Evolutionary conservation across 2,329 filamentous ascomycete species (phyloP).

Genomic region (Acephala macrosclerotiorum): DNA sequence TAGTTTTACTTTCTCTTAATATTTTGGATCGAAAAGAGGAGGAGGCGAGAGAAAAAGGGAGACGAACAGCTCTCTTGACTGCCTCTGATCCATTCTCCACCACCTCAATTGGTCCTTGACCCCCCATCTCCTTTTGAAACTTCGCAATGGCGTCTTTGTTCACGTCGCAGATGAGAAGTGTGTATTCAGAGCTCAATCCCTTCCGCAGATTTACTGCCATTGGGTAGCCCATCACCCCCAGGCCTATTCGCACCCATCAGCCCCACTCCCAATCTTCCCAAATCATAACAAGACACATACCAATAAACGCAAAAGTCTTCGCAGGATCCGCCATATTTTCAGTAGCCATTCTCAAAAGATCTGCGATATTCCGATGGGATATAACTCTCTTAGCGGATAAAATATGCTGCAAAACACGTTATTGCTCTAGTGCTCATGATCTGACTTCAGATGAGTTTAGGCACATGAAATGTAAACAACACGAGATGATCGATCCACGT

Average conservation of each 20-base stretch:
- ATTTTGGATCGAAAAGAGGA: no score
- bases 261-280: background rate
- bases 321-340: conserved; percentile 26
- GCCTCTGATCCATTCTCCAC: conserved; percentile 64
- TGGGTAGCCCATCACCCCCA: conserved; percentile 60
- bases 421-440: background rate
- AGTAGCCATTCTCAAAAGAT: background rate
- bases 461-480: background rate
- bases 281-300: conserved; percentile 49
- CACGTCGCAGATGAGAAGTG: conserved; percentile 67
- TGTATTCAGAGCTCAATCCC: conserved; percentile 66
- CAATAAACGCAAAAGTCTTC: conserved; percentile 44
- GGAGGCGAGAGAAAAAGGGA: background rate
- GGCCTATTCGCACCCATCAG: conserved; percentile 42
- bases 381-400: background rate
- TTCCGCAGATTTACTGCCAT: conserved; percentile 74
- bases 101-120: conserved; percentile 54
- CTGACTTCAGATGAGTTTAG: background rate
- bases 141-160: conserved; percentile 61
- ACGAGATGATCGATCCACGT: background rate
- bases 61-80: conserved; percentile 52
- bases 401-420: background rate
- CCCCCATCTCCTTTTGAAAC: conserved; percentile 61
- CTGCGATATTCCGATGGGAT: background rate
- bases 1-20: background rate